A percentile compares a stretch with the other conserved stretches of the same genome.
Conservation (phyloP, 805 yeast species). For the Kurtzmaniella fragi region DNA sequence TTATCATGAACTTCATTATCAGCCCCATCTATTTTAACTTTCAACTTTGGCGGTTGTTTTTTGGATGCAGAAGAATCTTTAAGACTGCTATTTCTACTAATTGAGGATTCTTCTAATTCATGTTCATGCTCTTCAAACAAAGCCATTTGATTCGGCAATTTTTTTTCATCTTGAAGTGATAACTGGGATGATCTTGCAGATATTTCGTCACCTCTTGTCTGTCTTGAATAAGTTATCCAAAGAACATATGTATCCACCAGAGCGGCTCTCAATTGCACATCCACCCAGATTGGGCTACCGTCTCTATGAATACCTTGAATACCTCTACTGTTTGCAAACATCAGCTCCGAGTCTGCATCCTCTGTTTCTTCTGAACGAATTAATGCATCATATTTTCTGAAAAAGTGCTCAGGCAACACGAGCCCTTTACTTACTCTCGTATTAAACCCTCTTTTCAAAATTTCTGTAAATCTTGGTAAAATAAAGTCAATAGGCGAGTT, state of each 20-base stretch:
- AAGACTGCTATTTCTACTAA: too few relatives aligned
- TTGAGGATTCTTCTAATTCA: too few relatives aligned
- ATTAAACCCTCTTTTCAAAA: conserved; percentile 37
- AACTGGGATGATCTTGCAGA: too few relatives aligned
- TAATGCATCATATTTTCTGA: conserved; percentile 61
- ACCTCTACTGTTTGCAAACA: conserved; percentile 61
- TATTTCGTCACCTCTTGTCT: conserved; percentile 8
- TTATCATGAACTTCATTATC: background rate
- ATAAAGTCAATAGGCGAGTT: conserved; percentile 47
- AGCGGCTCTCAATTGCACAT: conserved; percentile 71
- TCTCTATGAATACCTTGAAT: conserved; percentile 65
- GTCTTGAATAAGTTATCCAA: conserved; percentile 84
- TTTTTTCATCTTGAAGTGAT: too few relatives aligned
- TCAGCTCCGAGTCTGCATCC: conserved; percentile 38
- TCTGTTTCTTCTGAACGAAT: conserved; percentile 19
- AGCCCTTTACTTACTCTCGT: conserved; percentile 44
- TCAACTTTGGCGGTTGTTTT: background rate
- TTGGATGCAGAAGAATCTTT: background rate
- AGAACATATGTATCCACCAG: conserved; percentile 50
- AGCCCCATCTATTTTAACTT: background rate
- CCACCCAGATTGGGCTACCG: conserved; percentile 62
- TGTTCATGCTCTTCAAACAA: too few relatives aligned
- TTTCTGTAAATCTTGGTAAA: conserved; percentile 56
- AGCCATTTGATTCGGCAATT: too few relatives aligned
- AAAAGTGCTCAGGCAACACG: conserved; percentile 88